These are phyloP conservation scores for Albugo laibachii DNA, from an alignment of 352 stramenopile species.

Conservation along the genomic window DNA sequence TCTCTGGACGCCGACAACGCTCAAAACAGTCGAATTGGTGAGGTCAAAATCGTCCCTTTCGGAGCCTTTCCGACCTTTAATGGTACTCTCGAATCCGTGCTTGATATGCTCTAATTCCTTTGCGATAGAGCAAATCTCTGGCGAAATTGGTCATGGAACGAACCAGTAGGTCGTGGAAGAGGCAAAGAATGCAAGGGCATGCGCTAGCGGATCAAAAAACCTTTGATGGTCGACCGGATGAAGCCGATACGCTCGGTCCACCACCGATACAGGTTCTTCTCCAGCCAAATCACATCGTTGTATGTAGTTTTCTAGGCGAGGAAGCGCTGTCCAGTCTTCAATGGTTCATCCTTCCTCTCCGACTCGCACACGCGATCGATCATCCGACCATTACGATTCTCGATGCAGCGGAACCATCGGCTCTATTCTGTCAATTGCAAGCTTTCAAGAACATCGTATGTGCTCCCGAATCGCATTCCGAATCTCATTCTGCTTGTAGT, in stretches of 20 bases:
- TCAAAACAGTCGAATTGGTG: too few relatives aligned
- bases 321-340: constrained; percentile 50
- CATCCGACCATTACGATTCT: constrained; percentile 67
- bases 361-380: constrained; percentile 19
- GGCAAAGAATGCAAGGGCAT: too few relatives aligned
- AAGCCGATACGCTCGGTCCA: constrained; percentile 15
- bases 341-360: constrained; percentile 55
- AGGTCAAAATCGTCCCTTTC: too few relatives aligned
- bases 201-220: too few relatives aligned
- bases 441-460: constrained; percentile 51
- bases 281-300: constrained; percentile 44
- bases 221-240: too few relatives aligned
- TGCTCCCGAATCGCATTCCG: not conserved
- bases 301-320: constrained; percentile 71
- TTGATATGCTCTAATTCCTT: too few relatives aligned
- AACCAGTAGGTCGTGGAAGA: too few relatives aligned
- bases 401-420: constrained; percentile 35
- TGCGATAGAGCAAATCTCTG: too few relatives aligned
- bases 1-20: too few relatives aligned
- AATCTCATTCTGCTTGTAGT: constrained; percentile 15
- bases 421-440: constrained; percentile 21
- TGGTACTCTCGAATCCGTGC: too few relatives aligned
- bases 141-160: too few relatives aligned
- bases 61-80: too few relatives aligned
- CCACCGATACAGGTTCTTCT: constrained; percentile 39